Base-by-base conservation (phyloP, 108 stramenopile species). In the Cyclotella sp. region DNA sequence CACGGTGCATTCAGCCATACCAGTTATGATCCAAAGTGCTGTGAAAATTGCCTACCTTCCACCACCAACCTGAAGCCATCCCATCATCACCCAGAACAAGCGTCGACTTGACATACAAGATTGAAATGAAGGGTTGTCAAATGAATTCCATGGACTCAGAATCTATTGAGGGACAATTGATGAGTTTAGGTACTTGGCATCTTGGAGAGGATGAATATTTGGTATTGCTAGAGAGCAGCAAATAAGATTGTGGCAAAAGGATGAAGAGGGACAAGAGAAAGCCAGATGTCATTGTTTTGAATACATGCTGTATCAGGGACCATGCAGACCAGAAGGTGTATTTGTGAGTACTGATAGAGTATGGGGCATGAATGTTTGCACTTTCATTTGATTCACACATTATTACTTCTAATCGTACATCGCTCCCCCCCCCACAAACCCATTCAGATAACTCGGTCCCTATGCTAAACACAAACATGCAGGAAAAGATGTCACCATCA, bases 141-240 rank as follows among this genome's bases (percentile, higher is more conserved):
- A 99, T 99, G 98, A 99, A 99, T 74, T 72, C 91, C 29, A 96
- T 97, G 3, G 98, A 99, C 75, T 93, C 91, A 41, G 98, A 99
- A 85, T 79, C 97, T 40, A 95, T 99, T 60, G 97, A 96, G 72
- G 98, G 97, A 28, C 96, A 97, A 61, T 84, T 99, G 70, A 61
- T 76, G 58, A 93, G 77, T 59, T 85, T 98, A 24, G 97, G 97
- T 19, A 86, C 95, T 24, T 82, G 84, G 19, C 91, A 90, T 12
- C 54, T 84, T 10, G 18, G 28, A 8, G 85, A 88, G 9, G 59
- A 72, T 49, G 70, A 84, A 62, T 49, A 40, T 34, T 40, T 28
- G 44, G 81, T 64, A 24, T 69, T 57, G 11, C 39, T 55, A 41
- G 47, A n/a, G 43, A 41, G 30, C 28, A 55, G 43, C 45, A 49